Evolutionary conservation across 108 stramenopile genomes (phyloP), one percentile per base, ranked within the genome.

Genomic region (Pseudonitzschia delicatissima): DNA sequence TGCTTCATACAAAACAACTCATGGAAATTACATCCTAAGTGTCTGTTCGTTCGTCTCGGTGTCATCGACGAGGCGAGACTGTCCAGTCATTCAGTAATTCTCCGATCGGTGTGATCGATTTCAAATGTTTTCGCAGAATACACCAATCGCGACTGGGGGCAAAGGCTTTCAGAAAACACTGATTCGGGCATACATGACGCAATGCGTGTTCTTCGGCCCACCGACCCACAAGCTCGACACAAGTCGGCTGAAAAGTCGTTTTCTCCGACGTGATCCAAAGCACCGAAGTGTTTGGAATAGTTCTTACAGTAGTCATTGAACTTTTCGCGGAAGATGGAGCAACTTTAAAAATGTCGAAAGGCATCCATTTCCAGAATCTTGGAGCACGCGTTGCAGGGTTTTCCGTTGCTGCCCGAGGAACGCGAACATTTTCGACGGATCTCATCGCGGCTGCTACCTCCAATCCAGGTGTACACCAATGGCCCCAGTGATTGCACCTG

Each of bases 151-250:
- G 67, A 42, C 62, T 60, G 29, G 80, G 77, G 31, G 62, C 61
- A 51, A 69, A 77, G n/a, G 74, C 78, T 13, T 74, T 60, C 29
- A 79, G 71, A 64, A 68, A 79, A 40, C 78, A 79, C 20, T 72
- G 51, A 0, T 79, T 34, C n/a, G 31, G 45, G 35, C 78, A 79
- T 12, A 72, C 34, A 63, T 79, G 78, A 13, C 78, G 78, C 15
- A 76, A 51, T 25, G 13, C 26, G 11, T 37, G 40, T 20, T 62
- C 37, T 28, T 68, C 33, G 17, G 57, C 57, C 36, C 28, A 58
- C 17, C 21, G 47, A 37, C 35, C 44, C 28, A 58, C 47, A 20
- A 45, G 28, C 32, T 40, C 36, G 27, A 34, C 39, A 57, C 39
- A 32, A 35, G 57, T 6, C 47, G 47, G 23, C 20, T 48, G 47